A percentile compares a stretch with the other conserved stretches of the same genome.
These are phyloP conservation scores for Auricularia sp. DNA, from an alignment of 768 basidiomycete genomes.

Conservation along the genomic window DNA sequence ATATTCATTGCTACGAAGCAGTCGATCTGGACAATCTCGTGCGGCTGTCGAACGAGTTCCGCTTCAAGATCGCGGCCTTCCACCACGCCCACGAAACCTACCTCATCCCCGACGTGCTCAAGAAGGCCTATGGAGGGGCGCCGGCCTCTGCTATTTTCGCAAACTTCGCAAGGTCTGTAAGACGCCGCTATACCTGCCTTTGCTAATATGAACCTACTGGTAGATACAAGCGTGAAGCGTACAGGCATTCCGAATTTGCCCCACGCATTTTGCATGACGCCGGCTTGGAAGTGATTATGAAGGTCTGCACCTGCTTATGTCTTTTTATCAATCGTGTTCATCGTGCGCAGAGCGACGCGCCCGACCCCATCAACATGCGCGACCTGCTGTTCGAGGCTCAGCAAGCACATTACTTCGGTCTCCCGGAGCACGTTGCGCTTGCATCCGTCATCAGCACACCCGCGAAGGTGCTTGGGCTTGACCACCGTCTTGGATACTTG, in stretches of 20 bases:
- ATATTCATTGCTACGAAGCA: constrained; percentile 28
- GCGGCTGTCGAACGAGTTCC: constrained; percentile 71
- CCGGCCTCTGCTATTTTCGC: constrained; percentile 71
- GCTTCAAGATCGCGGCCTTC: constrained; percentile 64
- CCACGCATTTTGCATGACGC: constrained; percentile 27
- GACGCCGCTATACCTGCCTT: background rate
- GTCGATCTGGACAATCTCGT: constrained; percentile 47
- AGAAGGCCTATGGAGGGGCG: constrained; percentile 44
- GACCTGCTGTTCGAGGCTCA: constrained; percentile 78
- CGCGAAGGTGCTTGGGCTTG: constrained; percentile 65
- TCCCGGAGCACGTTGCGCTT: constrained; percentile 60
- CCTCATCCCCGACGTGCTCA: constrained; percentile 67
- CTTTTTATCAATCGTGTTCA: constrained; percentile 37
- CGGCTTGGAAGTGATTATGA: constrained; percentile 25
- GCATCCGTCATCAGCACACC: constrained; percentile 65
- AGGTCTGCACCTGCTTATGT: constrained; percentile 13
- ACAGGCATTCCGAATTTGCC: constrained; percentile 29
- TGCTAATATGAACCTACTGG: background rate
- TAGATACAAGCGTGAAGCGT: constrained; percentile 29
- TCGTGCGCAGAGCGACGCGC: constrained; percentile 19
- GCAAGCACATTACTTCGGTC: constrained; percentile 72
- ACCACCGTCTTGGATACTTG: constrained; percentile 71
- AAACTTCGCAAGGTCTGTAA: constrained; percentile 8
- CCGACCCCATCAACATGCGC: constrained; percentile 56
- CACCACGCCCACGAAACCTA: constrained; percentile 77